These are phyloP conservation scores for Dillenia turbinata DNA, from an alignment of 164 flowering plant genomes.

Conservation along the genomic window DNA sequence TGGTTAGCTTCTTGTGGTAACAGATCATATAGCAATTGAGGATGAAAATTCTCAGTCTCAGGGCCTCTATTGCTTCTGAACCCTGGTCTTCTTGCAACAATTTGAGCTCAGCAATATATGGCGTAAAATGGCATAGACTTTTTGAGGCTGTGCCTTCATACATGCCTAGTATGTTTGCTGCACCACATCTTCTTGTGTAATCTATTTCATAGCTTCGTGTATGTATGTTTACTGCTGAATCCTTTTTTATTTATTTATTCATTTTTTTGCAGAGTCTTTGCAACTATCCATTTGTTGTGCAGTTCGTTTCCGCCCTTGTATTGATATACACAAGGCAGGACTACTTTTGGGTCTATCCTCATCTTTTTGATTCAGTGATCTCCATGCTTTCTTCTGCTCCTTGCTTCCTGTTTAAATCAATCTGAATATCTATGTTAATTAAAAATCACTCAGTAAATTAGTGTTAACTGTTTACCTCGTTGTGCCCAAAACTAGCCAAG, in stretches of 20 bases:
- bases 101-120: not conserved
- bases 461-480: no score
- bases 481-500: not conserved
- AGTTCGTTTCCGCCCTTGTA: conserved; percentile 87
- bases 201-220: not conserved
- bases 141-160: conserved; percentile 5
- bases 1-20: no score
- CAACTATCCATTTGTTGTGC: conserved; percentile 34
- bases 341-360: not conserved
- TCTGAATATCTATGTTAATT: no score
- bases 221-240: not conserved
- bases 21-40: no score
- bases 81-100: no score
- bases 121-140: conserved; percentile 5
- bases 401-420: no score
- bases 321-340: conserved; percentile 89
- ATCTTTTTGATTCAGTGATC: not conserved
- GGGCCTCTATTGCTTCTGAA: no score
- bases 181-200: not conserved
- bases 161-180: conserved; percentile 11
- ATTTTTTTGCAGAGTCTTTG: conserved; percentile 23
- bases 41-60: no score
- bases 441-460: no score
- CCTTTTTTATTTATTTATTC: not conserved
- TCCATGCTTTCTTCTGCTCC: not conserved